Evolutionary conservation across 2,329 filamentous ascomycete genomes (phyloP).

Genomic region (Aotearoamyces nothofagi): DNA sequence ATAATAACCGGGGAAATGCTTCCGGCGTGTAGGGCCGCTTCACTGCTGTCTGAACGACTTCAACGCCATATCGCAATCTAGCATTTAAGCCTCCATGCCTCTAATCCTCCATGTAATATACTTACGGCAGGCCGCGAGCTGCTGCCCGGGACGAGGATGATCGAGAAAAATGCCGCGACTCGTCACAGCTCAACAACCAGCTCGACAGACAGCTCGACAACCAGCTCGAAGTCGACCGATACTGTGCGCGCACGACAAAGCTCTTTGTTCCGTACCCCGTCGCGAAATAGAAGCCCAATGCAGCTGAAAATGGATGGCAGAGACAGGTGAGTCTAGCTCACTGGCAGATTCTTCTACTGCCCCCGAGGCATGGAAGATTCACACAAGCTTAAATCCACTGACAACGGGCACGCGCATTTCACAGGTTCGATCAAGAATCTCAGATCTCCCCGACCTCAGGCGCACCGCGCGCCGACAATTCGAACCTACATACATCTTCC

Average conservation of each 20-base stretch:
- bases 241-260: constrained; percentile 39
- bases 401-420: constrained; percentile 16
- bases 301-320: constrained; percentile 41
- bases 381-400: constrained; percentile 16
- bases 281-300: constrained; percentile 21
- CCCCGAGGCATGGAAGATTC: constrained; percentile 7
- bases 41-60: no score
- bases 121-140: not conserved
- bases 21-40: no score
- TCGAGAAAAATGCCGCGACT: constrained; percentile 51
- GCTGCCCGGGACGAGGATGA: constrained; percentile 20
- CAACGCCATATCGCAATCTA: no score
- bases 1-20: no score
- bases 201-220: constrained; percentile 42
- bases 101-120: not conserved
- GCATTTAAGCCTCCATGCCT: no score
- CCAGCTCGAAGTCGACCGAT: constrained; percentile 48
- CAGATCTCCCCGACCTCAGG: constrained; percentile 19
- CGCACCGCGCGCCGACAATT: constrained; percentile 11
- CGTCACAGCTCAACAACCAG: constrained; percentile 49
- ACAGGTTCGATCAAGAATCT: constrained; percentile 17
- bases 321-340: constrained; percentile 18
- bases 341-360: constrained; percentile 3
- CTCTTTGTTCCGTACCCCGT: constrained; percentile 15
- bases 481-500: constrained; percentile 13